Evolutionary conservation across 176 grass and related monocot genomes (phyloP).

Genomic region (Ananas comosus): DNA sequence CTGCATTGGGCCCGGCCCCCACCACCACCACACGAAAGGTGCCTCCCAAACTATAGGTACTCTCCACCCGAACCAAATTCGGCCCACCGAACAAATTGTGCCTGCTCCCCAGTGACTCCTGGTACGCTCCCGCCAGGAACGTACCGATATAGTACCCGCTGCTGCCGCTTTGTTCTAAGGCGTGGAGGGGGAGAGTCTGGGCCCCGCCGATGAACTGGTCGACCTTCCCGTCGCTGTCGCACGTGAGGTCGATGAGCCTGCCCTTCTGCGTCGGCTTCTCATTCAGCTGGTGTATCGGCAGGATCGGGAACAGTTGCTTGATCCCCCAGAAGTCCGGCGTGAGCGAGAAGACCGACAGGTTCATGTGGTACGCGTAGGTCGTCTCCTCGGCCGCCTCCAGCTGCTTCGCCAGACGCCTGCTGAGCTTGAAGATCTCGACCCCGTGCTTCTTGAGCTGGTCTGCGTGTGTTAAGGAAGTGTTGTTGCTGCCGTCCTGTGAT

Average conservation of each 20-base stretch:
- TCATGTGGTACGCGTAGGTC: neutral
- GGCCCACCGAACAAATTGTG: neutral
- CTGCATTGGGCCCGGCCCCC: neutral
- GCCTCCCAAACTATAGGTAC: neutral
- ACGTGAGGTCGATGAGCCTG: neutral
- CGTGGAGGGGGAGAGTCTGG: neutral
- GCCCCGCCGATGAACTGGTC: neutral
- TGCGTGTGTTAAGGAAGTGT: neutral
- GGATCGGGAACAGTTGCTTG: neutral
- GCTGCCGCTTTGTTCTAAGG: neutral
- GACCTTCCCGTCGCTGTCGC: slow-evolving; percentile 1
- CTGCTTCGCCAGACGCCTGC: slow-evolving; percentile 14
- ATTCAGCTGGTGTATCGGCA: neutral
- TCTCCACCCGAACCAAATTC: neutral
- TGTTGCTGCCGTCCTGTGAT: neutral
- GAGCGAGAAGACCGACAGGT: neutral
- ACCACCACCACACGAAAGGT: neutral
- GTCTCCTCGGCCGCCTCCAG: neutral
- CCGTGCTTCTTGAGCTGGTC: slow-evolving; percentile 20
- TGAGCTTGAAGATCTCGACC: slow-evolving; percentile 7
- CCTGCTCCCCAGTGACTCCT: neutral
- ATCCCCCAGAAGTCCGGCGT: neutral
- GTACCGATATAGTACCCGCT: neutral
- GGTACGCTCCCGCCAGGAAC: neutral
- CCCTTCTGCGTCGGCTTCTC: neutral